Percentiles rank a stretch among this genome's conserved stretches.
Evolutionary conservation across 2,329 filamentous ascomycete species (phyloP).

Genomic region (Pyrenophora graminea): DNA sequence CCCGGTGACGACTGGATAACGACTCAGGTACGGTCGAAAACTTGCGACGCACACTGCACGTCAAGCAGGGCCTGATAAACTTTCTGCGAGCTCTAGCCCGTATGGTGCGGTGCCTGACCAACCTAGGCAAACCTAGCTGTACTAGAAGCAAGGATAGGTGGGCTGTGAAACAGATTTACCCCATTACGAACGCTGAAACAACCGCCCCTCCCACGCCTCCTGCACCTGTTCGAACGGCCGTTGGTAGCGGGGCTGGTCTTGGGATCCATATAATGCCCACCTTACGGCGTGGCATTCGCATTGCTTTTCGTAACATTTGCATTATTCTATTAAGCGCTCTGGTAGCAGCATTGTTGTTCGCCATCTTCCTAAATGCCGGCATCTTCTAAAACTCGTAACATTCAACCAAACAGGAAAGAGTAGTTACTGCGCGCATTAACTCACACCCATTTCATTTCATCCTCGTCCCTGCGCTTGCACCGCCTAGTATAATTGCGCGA

Average conservation of each 20-base stretch:
- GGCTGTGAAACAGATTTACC: constrained; percentile 23
- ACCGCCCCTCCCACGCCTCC: constrained; percentile 13
- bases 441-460: too few species aligned
- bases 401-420: constrained; percentile 1
- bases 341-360: constrained; percentile 1
- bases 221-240: constrained; percentile 8
- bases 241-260: constrained; percentile 4
- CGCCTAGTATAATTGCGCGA: too few species aligned
- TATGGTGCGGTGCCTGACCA: constrained; percentile 15
- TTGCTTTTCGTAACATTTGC: constrained; percentile 11
- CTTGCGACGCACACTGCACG: constrained; percentile 2
- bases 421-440: background rate
- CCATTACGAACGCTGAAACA: constrained; percentile 21
- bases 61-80: constrained; percentile 9
- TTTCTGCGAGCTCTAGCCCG: constrained; percentile 14
- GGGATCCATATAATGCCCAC: constrained; percentile 16
- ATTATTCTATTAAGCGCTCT: constrained; percentile 6
- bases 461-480: too few species aligned
- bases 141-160: constrained; percentile 13
- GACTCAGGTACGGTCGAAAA: background rate
- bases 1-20: too few species aligned
- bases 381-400: constrained; percentile 2
- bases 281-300: constrained; percentile 6
- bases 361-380: background rate
- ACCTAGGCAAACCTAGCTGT: constrained; percentile 1